Evolutionary conservation across 768 basidiomycete species (phyloP), one percentile per base, ranked within the genome.

Genomic region (Cystobasidium onofrii): DNA sequence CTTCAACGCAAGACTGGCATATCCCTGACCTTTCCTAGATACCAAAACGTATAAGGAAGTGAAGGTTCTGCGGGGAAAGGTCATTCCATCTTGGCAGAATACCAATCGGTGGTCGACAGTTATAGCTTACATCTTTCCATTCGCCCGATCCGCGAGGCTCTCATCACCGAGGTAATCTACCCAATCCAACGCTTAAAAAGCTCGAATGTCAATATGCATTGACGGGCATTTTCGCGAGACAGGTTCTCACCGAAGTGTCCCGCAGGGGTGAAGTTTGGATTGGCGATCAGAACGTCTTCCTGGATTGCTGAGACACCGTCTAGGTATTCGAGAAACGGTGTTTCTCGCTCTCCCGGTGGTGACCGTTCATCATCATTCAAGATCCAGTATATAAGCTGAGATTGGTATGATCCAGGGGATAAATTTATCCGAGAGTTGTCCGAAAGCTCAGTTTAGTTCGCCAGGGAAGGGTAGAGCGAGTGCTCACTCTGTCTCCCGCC

Each of bases 361-460:
- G 57, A 60, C 33, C 29, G 25, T 1, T 60, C 27, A 34, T 4
- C 27, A 34, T 60, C 57, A 60, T 25, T 34, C 12, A 60, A 2
- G 15, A 60, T 60, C 57, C 57, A 60, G 57, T 60, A 60, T 27
- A 60, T 60, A 23, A 60, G 57, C 57, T 60, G 25, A 12, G n/a
- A n/a, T n/a, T n/a, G n/a, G n/a, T n/a, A n/a, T n/a, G n/a, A n/a
- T n/a, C n/a, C n/a, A n/a, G n/a, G 33, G 57, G 17, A 60, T 6
- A 60, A 15, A 29, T 34, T 6, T 39, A 15, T 15, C 6, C 29
- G 15, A 23, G 23, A 9, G 4, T 27, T 29, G 15, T 25, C 12
- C 17, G 54, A 55, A 9, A 60, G 15, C 10, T 60, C 15, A 25
- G 33, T 60, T 29, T 15, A 34, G 33, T 60, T 29, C 25, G n/a